Conservation (phyloP, 2,329 filamentous ascomycete genomes). For the Fusarium staphyleae region DNA sequence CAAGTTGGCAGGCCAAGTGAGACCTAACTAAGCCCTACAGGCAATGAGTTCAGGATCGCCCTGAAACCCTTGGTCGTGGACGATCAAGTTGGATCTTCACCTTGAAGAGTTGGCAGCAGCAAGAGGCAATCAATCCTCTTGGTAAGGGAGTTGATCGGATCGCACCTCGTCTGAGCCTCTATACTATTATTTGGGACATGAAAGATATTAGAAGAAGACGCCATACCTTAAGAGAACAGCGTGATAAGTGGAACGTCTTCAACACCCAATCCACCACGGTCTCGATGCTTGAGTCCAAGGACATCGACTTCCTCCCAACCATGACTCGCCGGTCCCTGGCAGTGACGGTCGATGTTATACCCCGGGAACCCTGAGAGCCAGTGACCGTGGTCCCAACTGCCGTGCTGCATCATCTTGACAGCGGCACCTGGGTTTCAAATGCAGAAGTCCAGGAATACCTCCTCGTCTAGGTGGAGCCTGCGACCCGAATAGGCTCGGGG, state of each 20-base stretch:
- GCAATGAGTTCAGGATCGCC: slow-evolving; percentile 6
- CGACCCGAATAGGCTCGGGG: slow-evolving; percentile 4
- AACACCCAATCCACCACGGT: background rate
- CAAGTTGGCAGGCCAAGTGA: background rate
- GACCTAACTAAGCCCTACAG: slow-evolving; percentile 9
- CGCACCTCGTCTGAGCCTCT: background rate
- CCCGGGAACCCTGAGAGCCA: slow-evolving; percentile 2
- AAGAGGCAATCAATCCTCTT: background rate
- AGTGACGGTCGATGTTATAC: background rate
- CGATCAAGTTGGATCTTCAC: slow-evolving; percentile 7
- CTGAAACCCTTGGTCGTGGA: slow-evolving; percentile 9
- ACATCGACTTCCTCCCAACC: no score
- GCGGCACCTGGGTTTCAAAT: slow-evolving; percentile 14
- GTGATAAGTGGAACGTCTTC: background rate
- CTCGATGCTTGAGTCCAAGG: no score
- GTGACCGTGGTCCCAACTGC: slow-evolving; percentile 9
- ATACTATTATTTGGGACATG: background rate
- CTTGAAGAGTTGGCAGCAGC: background rate
- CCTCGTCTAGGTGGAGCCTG: slow-evolving; percentile 24
- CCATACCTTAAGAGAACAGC: background rate
- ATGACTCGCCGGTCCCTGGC: background rate
- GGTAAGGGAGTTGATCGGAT: background rate
- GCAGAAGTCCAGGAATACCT: slow-evolving; percentile 13
- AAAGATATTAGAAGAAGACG: background rate
- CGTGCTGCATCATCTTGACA: slow-evolving; percentile 23